Base-by-base conservation (phyloP, 164 flowering plant genomes). In the Berberis thunbergii region DNA sequence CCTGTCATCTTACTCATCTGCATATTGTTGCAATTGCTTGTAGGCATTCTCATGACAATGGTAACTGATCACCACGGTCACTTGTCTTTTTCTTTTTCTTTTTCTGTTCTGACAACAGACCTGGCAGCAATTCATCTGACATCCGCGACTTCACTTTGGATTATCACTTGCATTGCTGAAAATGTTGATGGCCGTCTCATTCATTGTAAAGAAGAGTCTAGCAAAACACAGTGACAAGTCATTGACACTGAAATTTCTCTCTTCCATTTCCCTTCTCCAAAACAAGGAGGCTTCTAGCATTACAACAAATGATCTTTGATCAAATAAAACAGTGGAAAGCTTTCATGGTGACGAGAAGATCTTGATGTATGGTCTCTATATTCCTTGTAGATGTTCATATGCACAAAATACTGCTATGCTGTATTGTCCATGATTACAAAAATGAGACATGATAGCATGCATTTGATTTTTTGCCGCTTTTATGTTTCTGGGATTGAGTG, bases 111-210 rank as follows among this genome's bases (percentile, higher is more conserved):
- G 7, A 62, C 72, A 63, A 69, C 86, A 89, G 96, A 78, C 84
- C 89, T 61, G 96, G 93, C 41, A 79, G 84, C 5, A 72, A 83
- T 55, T 81, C 93, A 49, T 84, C 89, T 55, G 93, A 80, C 73
- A 84, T 85, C 63, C 83, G 61, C 7, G 86, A 83, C 45, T 81
- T 71, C 75, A 77, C 89, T 54, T 78, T 89, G 41, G 88, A 83
- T 68, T 52, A 79, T 65, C 89, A 87, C 80, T 62, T 86, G 71
- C 74, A 64, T 64, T 73, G 78, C 11, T 84, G 79, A 80, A 57
- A 45, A 45, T 6, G 45, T 57, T 52, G 58, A 2, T 48, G 38
- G 26, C 11, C 8, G 4, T 45, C 13, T 43, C 62, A 43, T 49
- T 49, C 63, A 11, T 49, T 63, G 62, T 58, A 58, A 59, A 69